Evolutionary conservation across 2,329 filamentous ascomycete species (phyloP), one percentile per base, ranked within the genome.

Genomic region (Neofusicoccum parvum): DNA sequence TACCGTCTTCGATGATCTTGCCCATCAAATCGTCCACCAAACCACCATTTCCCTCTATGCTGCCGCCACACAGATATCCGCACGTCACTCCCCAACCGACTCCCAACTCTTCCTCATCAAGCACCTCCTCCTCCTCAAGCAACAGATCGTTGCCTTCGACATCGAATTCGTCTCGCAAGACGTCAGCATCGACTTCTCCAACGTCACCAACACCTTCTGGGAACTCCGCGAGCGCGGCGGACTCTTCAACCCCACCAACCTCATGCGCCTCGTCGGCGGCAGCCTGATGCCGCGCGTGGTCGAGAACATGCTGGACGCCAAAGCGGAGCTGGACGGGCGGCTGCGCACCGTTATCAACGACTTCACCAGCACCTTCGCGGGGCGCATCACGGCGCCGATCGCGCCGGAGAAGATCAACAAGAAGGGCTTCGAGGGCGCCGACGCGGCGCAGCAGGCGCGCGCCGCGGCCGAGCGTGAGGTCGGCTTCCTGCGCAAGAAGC

Each of bases 131-230:
- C 90, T 97, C 58, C 86, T 99, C 60, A 98, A 98, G 78, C 96
- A 97, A 75, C 92, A 97, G 75, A 91, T 99, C 60, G 89, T 99
- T 32, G 94, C 94, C 10, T 93, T 99, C 68, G 95, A 99, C 79
- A 97, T 99, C 70, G 94, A 90, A 74, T 90, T 86, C 71, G 86
- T 89, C 20, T 85, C 86, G 2, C 87, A 88, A 3, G 75, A 76
- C 65, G 81, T 90, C 54, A 84, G 85, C 14, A 84, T 90, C 73
- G 88, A 90, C 76, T 89, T 90, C 74, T 87, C 86, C n/a, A 84
- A 82, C 58, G 79, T 90, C 12, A 87, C 86, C 5, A 86, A 81
- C 68, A 89, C 88, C 1, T 90, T 90, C 76, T 89, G 86, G 82
- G 88, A 90, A 71, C 80, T 90, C 3, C 85, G 88, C 46, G 85